These are phyloP conservation scores for Mycena belliarum DNA, from an alignment of 768 basidiomycete species.

Conservation along the genomic window DNA sequence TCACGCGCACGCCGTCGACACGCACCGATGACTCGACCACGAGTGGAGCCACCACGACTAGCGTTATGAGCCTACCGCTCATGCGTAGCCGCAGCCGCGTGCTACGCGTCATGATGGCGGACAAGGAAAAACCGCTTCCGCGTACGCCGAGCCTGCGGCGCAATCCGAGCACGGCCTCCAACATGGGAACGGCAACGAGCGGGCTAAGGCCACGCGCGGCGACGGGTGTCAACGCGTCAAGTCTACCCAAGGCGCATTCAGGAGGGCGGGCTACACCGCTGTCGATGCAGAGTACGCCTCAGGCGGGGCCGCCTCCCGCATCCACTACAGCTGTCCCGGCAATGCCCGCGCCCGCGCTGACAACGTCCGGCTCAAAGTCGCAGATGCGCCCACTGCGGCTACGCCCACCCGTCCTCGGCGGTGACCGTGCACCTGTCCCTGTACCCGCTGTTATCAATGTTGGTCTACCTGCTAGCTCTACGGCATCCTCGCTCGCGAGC, in stretches of 20 bases:
- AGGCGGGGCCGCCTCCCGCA: slow-evolving; percentile 3
- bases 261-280: not conserved
- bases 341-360: not conserved
- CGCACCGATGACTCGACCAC: slow-evolving; percentile 11
- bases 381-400: slow-evolving; percentile 18
- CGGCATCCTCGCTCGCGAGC: slow-evolving; percentile 2
- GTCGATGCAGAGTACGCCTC: slow-evolving; percentile 21
- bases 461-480: not conserved
- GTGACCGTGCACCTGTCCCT: slow-evolving; percentile 20
- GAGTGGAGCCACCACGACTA: not conserved
- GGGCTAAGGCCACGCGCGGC: slow-evolving; percentile 7
- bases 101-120: slow-evolving; percentile 17
- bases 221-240: slow-evolving; percentile 7
- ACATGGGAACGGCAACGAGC: not conserved
- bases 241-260: not conserved
- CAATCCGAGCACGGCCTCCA: not conserved
- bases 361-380: not conserved
- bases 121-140: slow-evolving; percentile 21
- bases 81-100: slow-evolving; percentile 19
- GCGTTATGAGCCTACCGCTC: slow-evolving; percentile 16
- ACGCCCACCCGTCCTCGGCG: slow-evolving; percentile 15
- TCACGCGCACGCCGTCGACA: slow-evolving; percentile 2
- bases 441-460: slow-evolving; percentile 9
- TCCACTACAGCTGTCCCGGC: not conserved
- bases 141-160: slow-evolving; percentile 11